Conservation (phyloP, 306 rosid genomes). For the Fragaria vesca region DNA sequence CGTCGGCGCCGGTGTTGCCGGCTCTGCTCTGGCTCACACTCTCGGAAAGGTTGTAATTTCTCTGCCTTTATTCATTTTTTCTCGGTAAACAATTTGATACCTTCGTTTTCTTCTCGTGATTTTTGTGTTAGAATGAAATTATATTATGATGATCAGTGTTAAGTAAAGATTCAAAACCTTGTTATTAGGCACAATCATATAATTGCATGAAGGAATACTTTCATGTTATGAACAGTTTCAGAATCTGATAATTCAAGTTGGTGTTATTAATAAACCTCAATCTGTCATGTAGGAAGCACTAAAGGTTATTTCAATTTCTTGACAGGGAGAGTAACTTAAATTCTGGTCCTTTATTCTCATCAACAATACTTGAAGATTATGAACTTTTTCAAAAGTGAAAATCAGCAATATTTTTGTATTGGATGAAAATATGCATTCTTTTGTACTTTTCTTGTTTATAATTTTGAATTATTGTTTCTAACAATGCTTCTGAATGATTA, state of each 20-base stretch:
- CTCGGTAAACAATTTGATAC: not conserved
- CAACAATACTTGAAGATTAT: not conserved
- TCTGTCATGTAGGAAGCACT: not conserved
- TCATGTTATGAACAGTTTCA: not conserved
- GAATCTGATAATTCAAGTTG: not conserved
- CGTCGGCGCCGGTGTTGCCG: constrained; percentile 98
- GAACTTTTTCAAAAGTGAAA: not conserved
- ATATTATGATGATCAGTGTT: not conserved
- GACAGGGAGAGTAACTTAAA: too few relatives aligned
- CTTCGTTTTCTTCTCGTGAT: not conserved
- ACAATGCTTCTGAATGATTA: not conserved
- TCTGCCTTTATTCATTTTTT: not conserved
- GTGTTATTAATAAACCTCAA: not conserved
- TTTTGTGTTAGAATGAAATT: not conserved
- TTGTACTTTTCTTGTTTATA: not conserved
- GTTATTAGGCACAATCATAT: not conserved
- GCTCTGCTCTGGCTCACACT: constrained; percentile 90
- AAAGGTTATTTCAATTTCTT: too few relatives aligned
- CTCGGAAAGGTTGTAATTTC: constrained; percentile 64
- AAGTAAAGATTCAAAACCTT: not conserved
- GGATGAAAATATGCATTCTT: not conserved
- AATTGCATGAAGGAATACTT: not conserved
- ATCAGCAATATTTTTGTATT: too few relatives aligned
- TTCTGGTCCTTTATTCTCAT: not conserved
- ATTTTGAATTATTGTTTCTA: not conserved